Conservation (phyloP, 2,329 filamentous ascomycete genomes). For the Aspergillus melleus region DNA sequence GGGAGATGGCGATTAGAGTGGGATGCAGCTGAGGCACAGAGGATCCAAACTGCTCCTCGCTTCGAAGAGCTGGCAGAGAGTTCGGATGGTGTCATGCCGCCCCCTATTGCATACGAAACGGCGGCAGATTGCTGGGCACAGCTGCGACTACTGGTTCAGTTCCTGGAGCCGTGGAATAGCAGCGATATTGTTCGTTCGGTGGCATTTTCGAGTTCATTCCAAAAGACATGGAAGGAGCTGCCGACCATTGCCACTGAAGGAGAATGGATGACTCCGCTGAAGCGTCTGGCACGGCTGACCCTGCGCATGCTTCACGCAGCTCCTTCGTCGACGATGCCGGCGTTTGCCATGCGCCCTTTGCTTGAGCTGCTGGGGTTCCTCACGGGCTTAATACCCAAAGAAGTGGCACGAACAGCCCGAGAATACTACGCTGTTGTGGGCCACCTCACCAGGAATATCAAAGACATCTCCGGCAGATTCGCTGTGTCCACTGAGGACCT, state of each 20-base stretch:
- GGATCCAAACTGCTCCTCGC: conserved; percentile 28
- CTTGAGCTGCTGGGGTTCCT: conserved; percentile 39
- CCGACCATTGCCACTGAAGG: conserved; percentile 40
- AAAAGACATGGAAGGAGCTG: conserved; percentile 38
- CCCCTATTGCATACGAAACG: conserved; percentile 33
- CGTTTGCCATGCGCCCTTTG: conserved; percentile 30
- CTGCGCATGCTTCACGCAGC: conserved; percentile 34
- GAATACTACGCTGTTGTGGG: conserved; percentile 44
- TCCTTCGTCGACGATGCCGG: conserved; percentile 18
- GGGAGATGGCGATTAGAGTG: conserved; percentile 60
- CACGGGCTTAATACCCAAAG: conserved; percentile 40
- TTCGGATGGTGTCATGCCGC: conserved; percentile 52
- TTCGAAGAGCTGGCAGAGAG: conserved; percentile 38
- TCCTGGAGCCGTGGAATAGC: conserved; percentile 55
- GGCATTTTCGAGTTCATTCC: conserved; percentile 46
- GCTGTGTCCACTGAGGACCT: conserved; percentile 30
- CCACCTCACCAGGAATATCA: conserved; percentile 32
- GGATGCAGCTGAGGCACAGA: conserved; percentile 57
- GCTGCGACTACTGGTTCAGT: conserved; percentile 67
- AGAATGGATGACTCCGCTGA: conserved; percentile 43
- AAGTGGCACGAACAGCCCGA: conserved; percentile 38
- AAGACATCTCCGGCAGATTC: conserved; percentile 14
- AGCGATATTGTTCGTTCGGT: conserved; percentile 42
- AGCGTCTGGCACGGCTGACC: conserved; percentile 38
- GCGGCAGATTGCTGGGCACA: conserved; percentile 48